A percentile compares a stretch with the other conserved stretches of the same genome.
These are phyloP conservation scores for Naumovozyma castellii DNA, from an alignment of 805 yeast genomes.

Conservation along the genomic window DNA sequence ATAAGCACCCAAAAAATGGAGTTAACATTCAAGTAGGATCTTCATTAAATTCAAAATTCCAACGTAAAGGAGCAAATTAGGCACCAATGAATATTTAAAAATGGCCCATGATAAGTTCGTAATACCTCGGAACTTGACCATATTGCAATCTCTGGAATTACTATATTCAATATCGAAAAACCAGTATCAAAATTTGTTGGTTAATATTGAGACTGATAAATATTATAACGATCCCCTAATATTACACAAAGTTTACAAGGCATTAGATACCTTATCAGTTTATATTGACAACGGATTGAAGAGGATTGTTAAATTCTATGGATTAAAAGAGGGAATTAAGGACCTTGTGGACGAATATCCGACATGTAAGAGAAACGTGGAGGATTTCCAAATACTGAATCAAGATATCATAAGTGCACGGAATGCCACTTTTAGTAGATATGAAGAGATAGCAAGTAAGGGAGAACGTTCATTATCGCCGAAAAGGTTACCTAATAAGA, in stretches of 20 bases:
- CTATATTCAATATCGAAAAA: slow-evolving; percentile 21
- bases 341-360: slow-evolving; percentile 6
- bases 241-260: slow-evolving; percentile 9
- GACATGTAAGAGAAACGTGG: slow-evolving; percentile 12
- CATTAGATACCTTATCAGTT: slow-evolving; percentile 11
- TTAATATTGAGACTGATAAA: slow-evolving; percentile 4
- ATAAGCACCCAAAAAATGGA: no score
- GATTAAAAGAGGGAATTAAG: slow-evolving; percentile 10
- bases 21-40: no score
- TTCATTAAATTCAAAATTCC: no score
- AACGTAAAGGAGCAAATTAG: no score
- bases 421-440: slow-evolving; percentile 4
- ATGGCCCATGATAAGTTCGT: slow-evolving; percentile 22
- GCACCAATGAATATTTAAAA: neutral
- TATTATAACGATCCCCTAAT: slow-evolving; percentile 5
- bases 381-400: slow-evolving; percentile 24
- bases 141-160: slow-evolving; percentile 23
- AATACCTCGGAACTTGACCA: slow-evolving; percentile 23
- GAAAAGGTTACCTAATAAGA: neutral
- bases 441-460: neutral
- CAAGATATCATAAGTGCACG: slow-evolving; percentile 21
- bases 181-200: slow-evolving; percentile 15
- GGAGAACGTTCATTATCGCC: neutral
- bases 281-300: slow-evolving; percentile 23
- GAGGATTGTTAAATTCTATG: slow-evolving; percentile 16